A percentile compares a stretch with the other conserved stretches of the same genome.
These are phyloP conservation scores for Chrysosporium keratinophilum DNA, from an alignment of 2,329 filamentous ascomycete genomes.

Conservation along the genomic window DNA sequence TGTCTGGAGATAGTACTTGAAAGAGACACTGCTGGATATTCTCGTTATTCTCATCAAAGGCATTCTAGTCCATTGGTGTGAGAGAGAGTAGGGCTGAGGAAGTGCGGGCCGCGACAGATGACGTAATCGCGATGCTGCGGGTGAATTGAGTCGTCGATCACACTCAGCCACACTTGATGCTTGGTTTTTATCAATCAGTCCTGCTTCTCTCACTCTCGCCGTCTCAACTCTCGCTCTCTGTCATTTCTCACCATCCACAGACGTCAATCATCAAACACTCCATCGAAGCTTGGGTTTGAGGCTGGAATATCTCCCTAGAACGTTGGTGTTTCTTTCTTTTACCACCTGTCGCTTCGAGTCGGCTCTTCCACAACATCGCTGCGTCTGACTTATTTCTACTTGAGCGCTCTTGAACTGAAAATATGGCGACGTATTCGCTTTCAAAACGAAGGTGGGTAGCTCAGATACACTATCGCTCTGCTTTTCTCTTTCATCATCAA, in stretches of 20 bases:
- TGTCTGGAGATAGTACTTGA: no score
- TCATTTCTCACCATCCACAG: background rate
- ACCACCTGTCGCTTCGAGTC: background rate
- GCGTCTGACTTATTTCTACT: no score
- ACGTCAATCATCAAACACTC: background rate
- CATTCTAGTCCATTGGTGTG: no score
- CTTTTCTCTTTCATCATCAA: background rate
- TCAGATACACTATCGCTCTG: background rate
- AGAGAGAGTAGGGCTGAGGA: no score
- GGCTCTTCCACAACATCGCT: no score
- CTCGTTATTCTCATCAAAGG: no score
- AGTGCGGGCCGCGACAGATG: no score
- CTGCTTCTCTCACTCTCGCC: background rate
- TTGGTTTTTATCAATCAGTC: no score
- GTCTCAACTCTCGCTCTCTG: background rate
- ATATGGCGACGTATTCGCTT: background rate
- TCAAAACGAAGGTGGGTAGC: constrained; percentile 1
- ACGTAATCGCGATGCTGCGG: no score
- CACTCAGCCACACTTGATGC: no score
- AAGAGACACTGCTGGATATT: no score
- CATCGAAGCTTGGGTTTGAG: background rate
- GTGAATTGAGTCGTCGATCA: no score
- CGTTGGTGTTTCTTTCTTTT: background rate
- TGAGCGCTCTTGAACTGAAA: background rate
- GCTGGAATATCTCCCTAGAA: background rate